phyloP scores from a whole-genome alignment of 495 filamentous ascomycete genomes.

The Paragyromitra xinjiangensis region DNA sequence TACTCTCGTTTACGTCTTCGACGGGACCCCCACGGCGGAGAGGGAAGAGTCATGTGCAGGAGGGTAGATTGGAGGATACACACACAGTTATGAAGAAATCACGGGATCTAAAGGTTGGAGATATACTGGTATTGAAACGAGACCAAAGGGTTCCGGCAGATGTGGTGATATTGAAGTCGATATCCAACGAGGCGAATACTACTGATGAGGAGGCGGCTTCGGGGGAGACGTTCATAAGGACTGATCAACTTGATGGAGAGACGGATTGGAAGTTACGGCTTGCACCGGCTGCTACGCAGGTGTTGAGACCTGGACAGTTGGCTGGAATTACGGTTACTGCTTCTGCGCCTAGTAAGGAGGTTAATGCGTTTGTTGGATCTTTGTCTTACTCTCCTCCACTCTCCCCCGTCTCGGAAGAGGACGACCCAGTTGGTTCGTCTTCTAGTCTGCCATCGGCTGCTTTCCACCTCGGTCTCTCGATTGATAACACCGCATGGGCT shows the following conservation, averaged over 20 bases:
- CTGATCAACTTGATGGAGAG: conserved; percentile 97
- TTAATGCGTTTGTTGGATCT: conserved; percentile 92
- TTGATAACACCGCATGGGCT: conserved; percentile 98
- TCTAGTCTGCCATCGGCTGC: conserved; percentile 57
- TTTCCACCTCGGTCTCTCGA: conserved; percentile 76
- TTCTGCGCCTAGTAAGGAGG: conserved; percentile 86
- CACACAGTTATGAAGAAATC: conserved; percentile 79
- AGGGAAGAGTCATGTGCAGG: conserved; percentile 60
- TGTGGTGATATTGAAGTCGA: conserved; percentile 88
- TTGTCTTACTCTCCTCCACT: conserved; percentile 68
- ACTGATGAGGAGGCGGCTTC: conserved; percentile 59
- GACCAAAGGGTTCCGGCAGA: conserved; percentile 93
- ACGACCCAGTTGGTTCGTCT: conserved; percentile 27
- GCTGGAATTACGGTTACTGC: conserved; percentile 78
- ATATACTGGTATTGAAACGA: conserved; percentile 89
- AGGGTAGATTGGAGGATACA: conserved; percentile 28
- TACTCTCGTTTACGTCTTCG: conserved; percentile 68
- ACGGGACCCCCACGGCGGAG: conserved; percentile 40
- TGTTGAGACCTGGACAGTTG: conserved; percentile 72
- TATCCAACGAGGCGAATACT: conserved; percentile 68
- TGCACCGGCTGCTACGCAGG: conserved; percentile 83
- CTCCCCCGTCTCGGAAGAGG: conserved; percentile 10
- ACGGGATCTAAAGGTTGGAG: conserved; percentile 90
- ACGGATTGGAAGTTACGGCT: conserved; percentile 98
- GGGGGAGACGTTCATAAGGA: conserved; percentile 95